These are phyloP conservation scores for Rubroshorea leprosula DNA, from an alignment of 345 rosid species.

Conservation along the genomic window DNA sequence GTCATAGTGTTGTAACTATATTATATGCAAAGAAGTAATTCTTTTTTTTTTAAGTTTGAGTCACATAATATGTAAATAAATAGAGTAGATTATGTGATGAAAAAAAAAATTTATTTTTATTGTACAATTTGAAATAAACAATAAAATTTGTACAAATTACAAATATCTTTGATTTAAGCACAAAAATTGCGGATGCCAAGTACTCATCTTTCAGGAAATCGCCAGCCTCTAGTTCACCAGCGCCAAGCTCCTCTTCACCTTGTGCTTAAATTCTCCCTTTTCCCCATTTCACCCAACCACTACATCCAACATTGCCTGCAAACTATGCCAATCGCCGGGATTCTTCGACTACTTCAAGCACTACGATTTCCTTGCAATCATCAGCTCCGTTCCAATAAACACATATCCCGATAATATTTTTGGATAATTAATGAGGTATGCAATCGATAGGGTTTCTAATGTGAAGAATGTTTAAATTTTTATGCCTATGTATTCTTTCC, in stretches of 20 bases:
- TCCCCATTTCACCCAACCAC: slow-evolving; percentile 88
- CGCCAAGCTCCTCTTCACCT: slow-evolving; percentile 75
- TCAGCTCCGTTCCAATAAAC: slow-evolving; percentile 38
- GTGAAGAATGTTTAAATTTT: slow-evolving; percentile 58
- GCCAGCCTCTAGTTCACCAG: slow-evolving; percentile 72
- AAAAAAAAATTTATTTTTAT: no score
- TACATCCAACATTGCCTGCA: slow-evolving; percentile 71
- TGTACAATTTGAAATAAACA: no score
- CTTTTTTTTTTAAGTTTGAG: no score
- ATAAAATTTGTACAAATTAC: no score
- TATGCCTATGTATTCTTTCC: slow-evolving; percentile 32
- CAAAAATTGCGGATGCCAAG: no score
- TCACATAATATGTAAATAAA: no score
- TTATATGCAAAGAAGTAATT: no score
- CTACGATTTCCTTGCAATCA: slow-evolving; percentile 70
- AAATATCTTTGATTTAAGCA: no score
- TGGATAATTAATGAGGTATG: slow-evolving; percentile 71
- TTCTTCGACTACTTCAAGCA: slow-evolving; percentile 48
- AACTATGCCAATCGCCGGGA: slow-evolving; percentile 80
- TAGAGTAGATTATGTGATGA: no score
- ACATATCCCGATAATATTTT: slow-evolving; percentile 53
- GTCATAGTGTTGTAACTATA: no score
- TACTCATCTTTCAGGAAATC: slow-evolving; percentile 63
- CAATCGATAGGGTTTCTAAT: slow-evolving; percentile 64
- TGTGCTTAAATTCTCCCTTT: slow-evolving; percentile 47